Percentiles rank a stretch among this genome's conserved stretches.
phyloP scores from a whole-genome alignment of 139 green algal genomes.

The Closterium sp. region DNA sequence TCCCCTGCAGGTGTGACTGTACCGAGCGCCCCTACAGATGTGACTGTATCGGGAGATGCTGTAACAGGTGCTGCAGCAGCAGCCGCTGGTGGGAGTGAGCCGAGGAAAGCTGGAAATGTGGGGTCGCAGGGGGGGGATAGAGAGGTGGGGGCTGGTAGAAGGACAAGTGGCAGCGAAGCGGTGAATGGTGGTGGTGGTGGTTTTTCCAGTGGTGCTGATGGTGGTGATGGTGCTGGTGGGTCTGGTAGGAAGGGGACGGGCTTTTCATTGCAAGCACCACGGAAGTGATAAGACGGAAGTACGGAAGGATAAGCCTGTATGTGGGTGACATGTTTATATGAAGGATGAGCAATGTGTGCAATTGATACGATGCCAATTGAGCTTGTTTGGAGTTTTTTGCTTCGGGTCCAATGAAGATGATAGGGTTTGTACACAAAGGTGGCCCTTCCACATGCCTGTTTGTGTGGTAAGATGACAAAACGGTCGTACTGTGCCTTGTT shows the following conservation, averaged over 20 bases:
- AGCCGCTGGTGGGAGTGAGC: not conserved
- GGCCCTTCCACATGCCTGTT: no score
- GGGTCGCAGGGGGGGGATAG: no score
- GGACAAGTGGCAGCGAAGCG: not conserved
- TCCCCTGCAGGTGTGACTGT: not conserved
- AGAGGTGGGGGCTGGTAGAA: no score
- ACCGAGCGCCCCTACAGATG: no score
- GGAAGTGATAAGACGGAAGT: not conserved
- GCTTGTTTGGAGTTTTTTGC: not conserved
- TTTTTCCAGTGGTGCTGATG: no score
- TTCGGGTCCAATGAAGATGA: not conserved
- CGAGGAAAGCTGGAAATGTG: not conserved
- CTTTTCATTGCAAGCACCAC: not conserved
- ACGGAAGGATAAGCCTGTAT: not conserved
- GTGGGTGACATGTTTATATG: no score
- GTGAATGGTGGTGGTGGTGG: not conserved
- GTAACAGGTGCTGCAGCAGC: no score
- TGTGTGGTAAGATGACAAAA: no score
- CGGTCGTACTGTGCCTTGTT: no score
- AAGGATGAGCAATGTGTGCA: no score
- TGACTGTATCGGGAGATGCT: no score
- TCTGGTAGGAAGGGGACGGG: not conserved
- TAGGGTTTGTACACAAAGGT: no score
- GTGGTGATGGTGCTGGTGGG: not conserved
- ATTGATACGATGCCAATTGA: not conserved